Base-by-base conservation (phyloP, 2,329 filamentous ascomycete genomes). In the Colletotrichum scovillei region DNA sequence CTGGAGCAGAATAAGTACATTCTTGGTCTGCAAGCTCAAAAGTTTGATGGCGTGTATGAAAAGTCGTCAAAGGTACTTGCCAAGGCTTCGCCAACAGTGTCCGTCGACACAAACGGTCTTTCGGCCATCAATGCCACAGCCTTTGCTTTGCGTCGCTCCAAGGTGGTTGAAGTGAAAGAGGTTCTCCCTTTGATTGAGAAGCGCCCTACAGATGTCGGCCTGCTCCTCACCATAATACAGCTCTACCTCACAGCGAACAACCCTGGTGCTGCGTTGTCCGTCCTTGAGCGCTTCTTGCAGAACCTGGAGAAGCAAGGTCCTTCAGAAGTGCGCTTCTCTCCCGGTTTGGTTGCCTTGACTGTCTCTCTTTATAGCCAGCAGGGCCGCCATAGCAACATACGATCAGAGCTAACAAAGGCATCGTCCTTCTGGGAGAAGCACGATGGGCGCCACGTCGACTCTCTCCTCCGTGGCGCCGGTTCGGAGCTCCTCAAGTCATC, bases 391-490 rank as follows among this genome's bases (percentile, higher is more conserved):
- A 85, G 88, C 28, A 91, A 93, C 35, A 91, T 94, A 74, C 93
- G 93, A 75, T 83, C 86, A 7, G 94, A 97, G 79, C 87, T 98
- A 22, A 90, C 92, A 72, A 94, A 93, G 81, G 95, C 96, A 22
- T 94, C 95, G 12, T 86, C 88, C 16, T 92, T 97, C 84, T 98
- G 97, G 95, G 89, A 91, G 66, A 86, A 87, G 58, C 92, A 92
- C 76, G 85, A 75, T 83, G 75, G 78, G 6, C 76, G 74, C 19
- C 75, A 79, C 2, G 81, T 91, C 0, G 83, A 88, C n/a, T 89
- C 93, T 0, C 89, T 98, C 6, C 87, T 97, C 63, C 91, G 92
- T 71, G 94, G 95, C 67, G 95, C 95, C 8, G 96, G 94, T n/a
- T 88, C 93, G 55, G 92, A 95, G 60, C 89, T 98, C 11, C 90